Conservation (phyloP, 2,329 filamentous ascomycete species). For the Neurospora crassa region DNA sequence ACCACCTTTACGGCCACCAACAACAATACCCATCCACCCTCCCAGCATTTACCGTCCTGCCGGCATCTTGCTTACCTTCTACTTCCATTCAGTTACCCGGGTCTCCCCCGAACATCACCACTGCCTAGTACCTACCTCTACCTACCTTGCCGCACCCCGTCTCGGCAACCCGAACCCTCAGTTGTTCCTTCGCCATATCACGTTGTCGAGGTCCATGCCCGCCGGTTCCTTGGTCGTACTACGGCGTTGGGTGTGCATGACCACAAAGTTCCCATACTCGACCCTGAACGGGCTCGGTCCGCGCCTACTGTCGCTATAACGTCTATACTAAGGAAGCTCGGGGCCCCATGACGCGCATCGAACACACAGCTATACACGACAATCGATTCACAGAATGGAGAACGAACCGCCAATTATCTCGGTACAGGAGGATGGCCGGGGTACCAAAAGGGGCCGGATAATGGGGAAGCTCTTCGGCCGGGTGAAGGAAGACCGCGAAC, state of each 20-base stretch:
- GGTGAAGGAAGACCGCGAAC: slow-evolving; percentile 13
- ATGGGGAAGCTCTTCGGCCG: slow-evolving; percentile 53
- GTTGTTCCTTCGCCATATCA: background rate
- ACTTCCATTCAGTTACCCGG: background rate
- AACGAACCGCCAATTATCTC: slow-evolving; percentile 31
- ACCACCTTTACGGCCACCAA: background rate
- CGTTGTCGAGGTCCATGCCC: background rate
- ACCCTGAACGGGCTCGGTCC: background rate
- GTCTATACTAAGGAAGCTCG: background rate
- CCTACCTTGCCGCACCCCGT: background rate
- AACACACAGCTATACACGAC: slow-evolving; percentile 4
- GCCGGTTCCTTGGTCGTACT: background rate
- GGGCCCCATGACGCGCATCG: slow-evolving; percentile 13
- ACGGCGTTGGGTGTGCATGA: background rate
- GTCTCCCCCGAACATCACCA: background rate
- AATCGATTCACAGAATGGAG: slow-evolving; percentile 29
- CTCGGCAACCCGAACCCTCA: background rate
- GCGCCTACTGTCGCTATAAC: background rate
- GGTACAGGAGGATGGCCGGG: slow-evolving; percentile 29
- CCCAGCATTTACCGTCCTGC: background rate
- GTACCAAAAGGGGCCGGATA: slow-evolving; percentile 42
- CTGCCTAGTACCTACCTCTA: background rate
- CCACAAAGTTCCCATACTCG: background rate
- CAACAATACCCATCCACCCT: background rate
- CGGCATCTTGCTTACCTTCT: background rate